Evolutionary conservation across 1,139 yeast genomes (phyloP), one percentile per base, ranked within the genome.

Genomic region (Tardiomyces blankii): DNA sequence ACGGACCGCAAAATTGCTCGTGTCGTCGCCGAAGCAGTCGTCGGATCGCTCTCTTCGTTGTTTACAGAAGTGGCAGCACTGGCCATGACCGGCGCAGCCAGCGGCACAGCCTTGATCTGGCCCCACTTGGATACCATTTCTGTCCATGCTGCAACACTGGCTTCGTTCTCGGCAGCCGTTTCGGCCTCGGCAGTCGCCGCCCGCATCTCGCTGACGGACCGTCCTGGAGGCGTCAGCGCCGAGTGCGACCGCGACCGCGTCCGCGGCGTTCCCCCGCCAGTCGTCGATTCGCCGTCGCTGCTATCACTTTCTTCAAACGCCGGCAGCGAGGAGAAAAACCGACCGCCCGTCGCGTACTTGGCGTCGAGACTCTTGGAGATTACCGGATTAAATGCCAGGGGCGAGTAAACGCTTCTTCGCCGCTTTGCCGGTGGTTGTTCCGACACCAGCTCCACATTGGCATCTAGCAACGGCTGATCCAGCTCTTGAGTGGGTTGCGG

Each of bases 291-390:
- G 11, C 16, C 27, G 2, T 44, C 47, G 2, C 28, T 44, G 2
- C 32, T 38, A 3, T 38, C 44, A 6, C 14, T 28, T 9, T 38
- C 43, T 2, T 41, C 44, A 11, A 14, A 4, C 9, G 46, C 45
- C 2, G 46, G 43, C 1, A 43, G 39, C 14, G 18, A 30, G 23
- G 38, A 27, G n/a, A 46, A 54, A 39, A 44, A 54, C 14, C 54
- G 48, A 18, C 58, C 58, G 1, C 58, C 58, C n/a, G 38, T 27
- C 8, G 38, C 21, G 42, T 54, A 54, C 42, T 54, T 53, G 9
- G 49, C 38, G 41, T 54, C 57, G 40, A 54, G n/a, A 19, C 13
- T 18, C 5, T 14, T 9, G 12, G 19, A 35, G 3, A 35, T 35
- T 12, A n/a, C 39, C 3, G 9, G 39, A 12, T 35, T 35, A 16